Evolutionary conservation across 2,329 filamentous ascomycete species (phyloP).

Genomic region (Aspergillus sergii): DNA sequence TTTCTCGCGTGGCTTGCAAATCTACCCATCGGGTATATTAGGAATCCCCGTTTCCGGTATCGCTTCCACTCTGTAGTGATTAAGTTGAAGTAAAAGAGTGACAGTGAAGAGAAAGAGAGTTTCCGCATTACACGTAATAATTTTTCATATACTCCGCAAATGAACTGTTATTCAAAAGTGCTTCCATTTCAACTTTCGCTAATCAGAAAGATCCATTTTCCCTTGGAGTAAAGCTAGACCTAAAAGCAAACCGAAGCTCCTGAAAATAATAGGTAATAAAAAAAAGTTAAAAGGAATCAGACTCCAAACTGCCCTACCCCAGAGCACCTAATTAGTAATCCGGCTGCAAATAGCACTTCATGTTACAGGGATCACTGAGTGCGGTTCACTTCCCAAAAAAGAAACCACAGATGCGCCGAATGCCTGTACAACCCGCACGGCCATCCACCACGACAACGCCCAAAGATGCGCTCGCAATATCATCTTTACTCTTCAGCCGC

Average conservation of each 20-base stretch:
- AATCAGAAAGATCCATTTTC: not conserved
- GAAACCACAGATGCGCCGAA: conserved; percentile 6
- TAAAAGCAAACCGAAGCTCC: not conserved
- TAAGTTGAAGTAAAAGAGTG: no score
- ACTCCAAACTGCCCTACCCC: not conserved
- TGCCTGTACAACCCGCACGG: not conserved
- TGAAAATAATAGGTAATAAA: not conserved
- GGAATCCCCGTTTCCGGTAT: not conserved
- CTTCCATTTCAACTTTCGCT: not conserved
- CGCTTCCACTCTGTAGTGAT: not conserved
- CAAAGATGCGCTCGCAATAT: not conserved
- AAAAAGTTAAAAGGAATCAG: not conserved
- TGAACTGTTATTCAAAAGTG: not conserved
- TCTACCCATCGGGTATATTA: not conserved
- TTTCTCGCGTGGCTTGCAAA: not conserved
- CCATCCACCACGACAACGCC: not conserved
- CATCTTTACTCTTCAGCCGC: conserved; percentile 24
- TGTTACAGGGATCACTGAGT: conserved; percentile 1
- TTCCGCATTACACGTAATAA: not conserved
- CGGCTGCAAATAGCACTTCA: not conserved
- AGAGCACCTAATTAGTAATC: not conserved
- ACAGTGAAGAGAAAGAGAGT: not conserved
- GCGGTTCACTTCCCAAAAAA: not conserved
- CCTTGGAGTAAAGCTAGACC: not conserved
- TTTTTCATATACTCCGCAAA: no score